These are phyloP conservation scores for Claviceps arundinis DNA, from an alignment of 2,329 filamentous ascomycete species.

Conservation along the genomic window DNA sequence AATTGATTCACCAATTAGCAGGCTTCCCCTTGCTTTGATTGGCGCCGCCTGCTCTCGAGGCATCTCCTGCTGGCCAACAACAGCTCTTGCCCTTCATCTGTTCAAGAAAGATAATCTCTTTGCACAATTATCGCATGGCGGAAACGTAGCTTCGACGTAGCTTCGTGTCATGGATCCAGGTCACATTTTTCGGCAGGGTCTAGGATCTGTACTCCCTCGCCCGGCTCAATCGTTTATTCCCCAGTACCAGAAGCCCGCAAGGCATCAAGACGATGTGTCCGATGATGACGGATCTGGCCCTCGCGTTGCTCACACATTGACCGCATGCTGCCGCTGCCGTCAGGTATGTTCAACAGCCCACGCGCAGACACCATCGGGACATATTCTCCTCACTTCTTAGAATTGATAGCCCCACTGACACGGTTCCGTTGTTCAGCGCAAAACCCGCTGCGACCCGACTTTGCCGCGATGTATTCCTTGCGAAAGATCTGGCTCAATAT, in stretches of 20 bases:
- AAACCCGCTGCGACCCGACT: conserved; percentile 89
- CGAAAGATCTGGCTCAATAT: conserved; percentile 78
- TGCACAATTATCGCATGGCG: background rate
- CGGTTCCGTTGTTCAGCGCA: conserved; percentile 46
- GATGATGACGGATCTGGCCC: conserved; percentile 39
- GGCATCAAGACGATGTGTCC: conserved; percentile 26
- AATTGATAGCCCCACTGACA: background rate
- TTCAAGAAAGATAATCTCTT: background rate
- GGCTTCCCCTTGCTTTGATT: background rate
- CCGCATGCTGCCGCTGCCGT: conserved; percentile 67
- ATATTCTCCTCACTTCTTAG: background rate
- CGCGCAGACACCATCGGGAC: background rate
- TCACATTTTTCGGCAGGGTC: conserved; percentile 46
- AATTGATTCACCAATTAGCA: background rate
- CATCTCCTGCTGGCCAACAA: background rate
- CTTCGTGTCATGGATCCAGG: conserved; percentile 39
- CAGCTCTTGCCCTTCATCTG: background rate
- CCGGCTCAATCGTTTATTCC: conserved; percentile 19
- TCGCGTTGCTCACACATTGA: conserved; percentile 65
- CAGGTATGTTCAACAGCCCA: conserved; percentile 39
- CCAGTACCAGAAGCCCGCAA: conserved; percentile 17
- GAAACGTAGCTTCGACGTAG: background rate
- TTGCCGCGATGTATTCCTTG: conserved; percentile 86
- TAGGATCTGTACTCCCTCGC: conserved; percentile 30
- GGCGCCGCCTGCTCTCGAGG: conserved; percentile 1